A percentile compares a stretch with the other conserved stretches of the same genome.
Conservation (phyloP, 768 basidiomycete species). For the Pluteus cervinus region DNA sequence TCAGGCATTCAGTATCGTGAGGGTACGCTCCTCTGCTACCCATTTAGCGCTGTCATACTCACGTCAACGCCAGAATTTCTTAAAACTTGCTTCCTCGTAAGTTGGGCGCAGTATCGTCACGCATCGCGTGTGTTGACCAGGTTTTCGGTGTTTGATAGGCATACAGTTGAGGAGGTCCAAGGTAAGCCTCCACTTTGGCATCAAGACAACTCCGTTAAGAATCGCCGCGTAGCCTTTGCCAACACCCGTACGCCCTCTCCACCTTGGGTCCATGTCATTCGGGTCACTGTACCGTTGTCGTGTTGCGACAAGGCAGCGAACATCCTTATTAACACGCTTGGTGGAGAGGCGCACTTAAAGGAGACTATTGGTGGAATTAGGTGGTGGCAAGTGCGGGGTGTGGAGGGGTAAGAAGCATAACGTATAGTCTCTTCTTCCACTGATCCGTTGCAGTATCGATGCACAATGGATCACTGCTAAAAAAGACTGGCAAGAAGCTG, state of each 20-base stretch:
- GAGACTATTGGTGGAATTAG: constrained; percentile 82
- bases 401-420: constrained; percentile 69
- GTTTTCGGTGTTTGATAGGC: constrained; percentile 33
- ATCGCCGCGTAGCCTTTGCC: constrained; percentile 44
- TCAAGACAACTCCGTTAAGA: background rate
- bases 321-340: constrained; percentile 70
- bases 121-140: background rate
- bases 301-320: constrained; percentile 72
- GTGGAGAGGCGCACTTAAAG: constrained; percentile 72
- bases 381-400: constrained; percentile 95
- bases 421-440: constrained; percentile 14
- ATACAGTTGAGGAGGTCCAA: constrained; percentile 83
- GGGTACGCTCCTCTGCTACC: constrained; percentile 37
- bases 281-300: constrained; percentile 66
- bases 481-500: constrained; percentile 75
- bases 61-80: constrained; percentile 49
- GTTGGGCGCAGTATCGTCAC: constrained; percentile 13
- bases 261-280: constrained; percentile 73
- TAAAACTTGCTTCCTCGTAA: constrained; percentile 66
- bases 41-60: background rate
- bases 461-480: constrained; percentile 85
- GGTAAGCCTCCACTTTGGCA: constrained; percentile 26
- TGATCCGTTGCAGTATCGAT: constrained; percentile 49
- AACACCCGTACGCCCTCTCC: constrained; percentile 82
- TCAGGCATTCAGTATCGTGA: constrained; percentile 69